A percentile compares a stretch with the other conserved stretches of the same genome.
Evolutionary conservation across 2,329 filamentous ascomycete species (phyloP).

Genomic region (Pestalotiopsis sp.): DNA sequence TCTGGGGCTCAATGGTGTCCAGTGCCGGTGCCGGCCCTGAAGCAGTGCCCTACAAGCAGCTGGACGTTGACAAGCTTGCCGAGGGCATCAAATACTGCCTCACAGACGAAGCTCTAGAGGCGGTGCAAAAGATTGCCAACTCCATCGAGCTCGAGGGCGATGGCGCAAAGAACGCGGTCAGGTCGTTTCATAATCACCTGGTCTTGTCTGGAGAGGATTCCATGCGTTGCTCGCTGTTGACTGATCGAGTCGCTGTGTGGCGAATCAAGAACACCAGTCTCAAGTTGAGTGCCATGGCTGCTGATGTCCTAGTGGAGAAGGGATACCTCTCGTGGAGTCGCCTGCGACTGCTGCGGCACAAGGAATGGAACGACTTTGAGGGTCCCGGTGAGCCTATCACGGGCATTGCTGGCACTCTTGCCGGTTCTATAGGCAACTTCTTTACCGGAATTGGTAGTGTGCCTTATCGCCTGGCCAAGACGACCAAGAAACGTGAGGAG

Average conservation of each 20-base stretch:
- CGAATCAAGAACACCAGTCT: slow-evolving; percentile 60
- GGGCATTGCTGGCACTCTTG: slow-evolving; percentile 61
- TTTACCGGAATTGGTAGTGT: slow-evolving; percentile 65
- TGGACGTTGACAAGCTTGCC: slow-evolving; percentile 63
- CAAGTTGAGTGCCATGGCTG: slow-evolving; percentile 62
- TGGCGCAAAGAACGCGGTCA: slow-evolving; percentile 68
- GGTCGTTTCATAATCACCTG: slow-evolving; percentile 63
- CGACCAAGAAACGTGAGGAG: slow-evolving; percentile 53
- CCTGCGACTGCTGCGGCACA: slow-evolving; percentile 63
- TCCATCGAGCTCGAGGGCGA: slow-evolving; percentile 65
- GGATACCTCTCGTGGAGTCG: slow-evolving; percentile 64
- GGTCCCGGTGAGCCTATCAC: slow-evolving; percentile 74
- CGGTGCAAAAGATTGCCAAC: slow-evolving; percentile 59
- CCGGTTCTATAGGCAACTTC: slow-evolving; percentile 57
- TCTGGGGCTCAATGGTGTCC: slow-evolving; percentile 73
- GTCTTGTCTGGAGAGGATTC: slow-evolving; percentile 48
- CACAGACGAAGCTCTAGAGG: slow-evolving; percentile 57
- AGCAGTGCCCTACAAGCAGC: slow-evolving; percentile 67
- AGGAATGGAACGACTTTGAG: slow-evolving; percentile 77
- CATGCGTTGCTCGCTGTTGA: slow-evolving; percentile 67
- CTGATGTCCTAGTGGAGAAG: slow-evolving; percentile 61
- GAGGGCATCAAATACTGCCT: slow-evolving; percentile 72
- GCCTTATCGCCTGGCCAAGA: slow-evolving; percentile 61
- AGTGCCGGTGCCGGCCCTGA: slow-evolving; percentile 64
- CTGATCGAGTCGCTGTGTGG: slow-evolving; percentile 66